Base-by-base conservation (phyloP, 768 basidiomycete genomes). In the Kondoa subrosea region DNA sequence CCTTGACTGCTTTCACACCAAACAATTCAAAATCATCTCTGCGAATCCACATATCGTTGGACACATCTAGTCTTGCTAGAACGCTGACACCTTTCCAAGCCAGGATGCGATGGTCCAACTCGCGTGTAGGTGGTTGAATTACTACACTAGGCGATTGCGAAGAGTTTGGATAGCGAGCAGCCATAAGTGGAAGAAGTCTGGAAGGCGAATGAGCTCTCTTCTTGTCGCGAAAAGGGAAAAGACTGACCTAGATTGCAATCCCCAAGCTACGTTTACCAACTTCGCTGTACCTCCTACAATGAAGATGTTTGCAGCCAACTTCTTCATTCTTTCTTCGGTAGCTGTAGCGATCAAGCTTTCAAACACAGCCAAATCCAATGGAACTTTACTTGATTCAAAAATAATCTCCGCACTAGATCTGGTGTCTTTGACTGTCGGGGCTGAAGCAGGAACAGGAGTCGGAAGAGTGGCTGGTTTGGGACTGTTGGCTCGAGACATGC, bases 31-130 rank as follows among this genome's bases (percentile, higher is more conserved):
- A 99, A 76, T 99, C 95, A 34, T 84, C 80, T 67, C 80, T 78
- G 3, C 88, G 83, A 30, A 97, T 80, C 93, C 93, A 97, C 67
- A 96, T 78, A 71, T 99, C 95, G 32, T 83, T 82, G 58, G 87
- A 84, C 1, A 85, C 84, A 64, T 99, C 95, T 83, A 97, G 87
- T 77, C 89, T 89, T 30, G 86, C 88, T 56, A 96, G 83, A 15
- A 92, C 89, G 4, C 87, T 84, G 3, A 87, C 90, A 12, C 95
- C 95, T 77, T 96, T 96, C 95, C 95, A 99, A 17, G 85, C 85
- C 33, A 97, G 82, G 40, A 90, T 85, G 29, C 85, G 83, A 3
- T 89, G 90, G 77, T 97, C 91, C 57, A 96, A 83, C 69, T 91
- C 89, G 76, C 91, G 87, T 0, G 92, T 91, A 1, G 91, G 87